These are phyloP conservation scores for Aspergillus ustus DNA, from an alignment of 2,329 filamentous ascomycete species.

Conservation along the genomic window DNA sequence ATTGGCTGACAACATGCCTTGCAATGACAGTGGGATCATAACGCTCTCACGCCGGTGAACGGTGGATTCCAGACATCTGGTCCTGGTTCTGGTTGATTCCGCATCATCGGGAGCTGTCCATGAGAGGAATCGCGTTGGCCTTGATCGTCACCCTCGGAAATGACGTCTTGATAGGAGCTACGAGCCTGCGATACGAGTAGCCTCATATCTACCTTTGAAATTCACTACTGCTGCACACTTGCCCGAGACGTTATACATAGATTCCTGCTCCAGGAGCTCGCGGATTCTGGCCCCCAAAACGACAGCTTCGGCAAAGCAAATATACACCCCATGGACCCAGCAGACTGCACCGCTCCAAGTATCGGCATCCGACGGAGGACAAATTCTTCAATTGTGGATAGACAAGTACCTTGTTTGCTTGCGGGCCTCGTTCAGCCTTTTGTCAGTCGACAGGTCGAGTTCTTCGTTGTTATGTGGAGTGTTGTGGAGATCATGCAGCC, in stretches of 20 bases:
- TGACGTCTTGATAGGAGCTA: background rate
- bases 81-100: background rate
- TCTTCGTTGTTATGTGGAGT: constrained; percentile 6
- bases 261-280: background rate
- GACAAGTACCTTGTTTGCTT: background rate
- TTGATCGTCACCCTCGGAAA: background rate
- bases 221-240: background rate
- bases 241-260: background rate
- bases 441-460: constrained; percentile 8
- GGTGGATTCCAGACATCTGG: constrained; percentile 4
- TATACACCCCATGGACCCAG: background rate
- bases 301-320: background rate
- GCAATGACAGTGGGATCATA: constrained; percentile 3
- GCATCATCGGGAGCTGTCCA: constrained; percentile 3
- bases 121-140: background rate
- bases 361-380: background rate
- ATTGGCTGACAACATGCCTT: background rate
- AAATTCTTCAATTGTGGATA: background rate
- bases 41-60: constrained; percentile 2
- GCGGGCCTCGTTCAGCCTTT: background rate
- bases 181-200: background rate
- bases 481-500: constrained; percentile 6
- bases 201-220: background rate
- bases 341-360: background rate
- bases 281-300: background rate